Evolutionary conservation across 495 filamentous ascomycete species (phyloP).

Genomic region (Xylaria intraflava): DNA sequence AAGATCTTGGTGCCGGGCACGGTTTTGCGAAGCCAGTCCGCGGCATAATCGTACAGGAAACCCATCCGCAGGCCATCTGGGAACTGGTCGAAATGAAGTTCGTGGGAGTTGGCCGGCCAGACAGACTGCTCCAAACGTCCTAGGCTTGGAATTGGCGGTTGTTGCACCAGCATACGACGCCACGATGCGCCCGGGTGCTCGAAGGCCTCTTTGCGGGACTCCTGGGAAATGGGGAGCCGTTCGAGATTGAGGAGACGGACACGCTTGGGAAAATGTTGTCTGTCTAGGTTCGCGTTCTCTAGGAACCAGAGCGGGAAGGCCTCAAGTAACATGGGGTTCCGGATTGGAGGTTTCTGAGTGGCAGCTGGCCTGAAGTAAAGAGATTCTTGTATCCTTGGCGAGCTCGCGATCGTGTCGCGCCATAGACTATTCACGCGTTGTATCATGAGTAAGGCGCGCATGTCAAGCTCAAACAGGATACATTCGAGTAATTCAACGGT

Average conservation of each 20-base stretch:
- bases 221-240: neutral
- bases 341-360: neutral
- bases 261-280: neutral
- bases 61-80: neutral
- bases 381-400: constrained; percentile 4
- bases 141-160: constrained; percentile 2
- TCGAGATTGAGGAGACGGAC: neutral
- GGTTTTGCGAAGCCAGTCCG: neutral
- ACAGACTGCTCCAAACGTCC: neutral
- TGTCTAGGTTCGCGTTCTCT: neutral
- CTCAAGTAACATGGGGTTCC: neutral
- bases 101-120: too few species aligned
- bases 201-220: constrained; percentile 1
- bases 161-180: constrained; percentile 13
- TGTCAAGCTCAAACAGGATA: constrained; percentile 17
- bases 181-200: constrained; percentile 11
- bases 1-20: too few species aligned
- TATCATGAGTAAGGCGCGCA: constrained; percentile 13
- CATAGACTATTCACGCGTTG: constrained; percentile 12
- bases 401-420: constrained; percentile 8
- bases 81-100: neutral
- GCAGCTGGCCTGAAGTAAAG: constrained; percentile 10
- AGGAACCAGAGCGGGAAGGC: neutral
- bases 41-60: neutral
- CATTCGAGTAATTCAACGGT: constrained; percentile 13